Evolutionary conservation across 805 yeast genomes (phyloP).

Genomic region (Tetrapisispora nanseiensis): DNA sequence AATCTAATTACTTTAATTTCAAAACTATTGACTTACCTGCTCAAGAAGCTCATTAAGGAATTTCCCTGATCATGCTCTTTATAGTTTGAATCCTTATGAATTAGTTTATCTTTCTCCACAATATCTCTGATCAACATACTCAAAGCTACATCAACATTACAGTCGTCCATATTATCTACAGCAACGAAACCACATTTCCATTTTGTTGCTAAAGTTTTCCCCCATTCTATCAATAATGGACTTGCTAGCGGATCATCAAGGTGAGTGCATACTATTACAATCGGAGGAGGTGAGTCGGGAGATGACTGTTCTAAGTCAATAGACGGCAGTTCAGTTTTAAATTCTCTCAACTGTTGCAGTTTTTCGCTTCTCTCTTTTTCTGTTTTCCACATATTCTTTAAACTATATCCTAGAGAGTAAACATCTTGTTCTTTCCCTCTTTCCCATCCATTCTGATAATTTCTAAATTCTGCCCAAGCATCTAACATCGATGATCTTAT

Average conservation of each 20-base stretch:
- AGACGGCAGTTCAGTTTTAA: constrained; percentile 25
- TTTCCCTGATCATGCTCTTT: neutral
- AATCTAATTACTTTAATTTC: neutral
- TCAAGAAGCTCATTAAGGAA: constrained; percentile 2
- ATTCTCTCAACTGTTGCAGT: constrained; percentile 24
- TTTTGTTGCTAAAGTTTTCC: constrained; percentile 42
- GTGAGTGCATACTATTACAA: constrained; percentile 59
- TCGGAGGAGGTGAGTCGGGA: constrained; percentile 49
- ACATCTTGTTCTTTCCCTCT: constrained; percentile 60
- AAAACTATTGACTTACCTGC: neutral
- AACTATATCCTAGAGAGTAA: constrained; percentile 46
- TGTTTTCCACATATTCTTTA: constrained; percentile 50
- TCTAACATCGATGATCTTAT: constrained; percentile 52
- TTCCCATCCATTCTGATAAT: constrained; percentile 48
- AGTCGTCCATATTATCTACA: constrained; percentile 43
- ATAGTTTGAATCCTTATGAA: neutral
- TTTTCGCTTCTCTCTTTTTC: constrained; percentile 26
- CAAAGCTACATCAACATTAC: constrained; percentile 46
- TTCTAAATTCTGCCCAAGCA: constrained; percentile 63
- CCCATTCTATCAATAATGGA: constrained; percentile 49
- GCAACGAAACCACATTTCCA: constrained; percentile 63
- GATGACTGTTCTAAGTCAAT: constrained; percentile 30
- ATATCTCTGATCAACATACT: constrained; percentile 51
- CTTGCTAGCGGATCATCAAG: constrained; percentile 46
- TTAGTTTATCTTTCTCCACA: constrained; percentile 36